phyloP scores from a whole-genome alignment of 306 rosid genomes.

The Malus fusca region DNA sequence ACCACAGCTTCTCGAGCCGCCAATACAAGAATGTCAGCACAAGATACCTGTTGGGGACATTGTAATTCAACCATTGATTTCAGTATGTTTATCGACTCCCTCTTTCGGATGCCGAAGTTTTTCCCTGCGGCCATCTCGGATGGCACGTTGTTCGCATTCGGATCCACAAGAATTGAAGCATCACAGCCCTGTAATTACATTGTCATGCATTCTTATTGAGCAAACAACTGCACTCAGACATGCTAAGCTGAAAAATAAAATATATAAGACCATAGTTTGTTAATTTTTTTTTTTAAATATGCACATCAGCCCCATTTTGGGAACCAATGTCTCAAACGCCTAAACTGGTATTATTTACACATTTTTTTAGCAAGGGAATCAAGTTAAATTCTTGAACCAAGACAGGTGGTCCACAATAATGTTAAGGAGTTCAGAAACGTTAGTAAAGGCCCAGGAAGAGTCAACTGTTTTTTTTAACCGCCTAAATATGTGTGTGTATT shows the following conservation, averaged over 20 bases:
- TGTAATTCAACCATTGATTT: conserved; percentile 18
- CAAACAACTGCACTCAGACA: background rate
- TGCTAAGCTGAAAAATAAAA: background rate
- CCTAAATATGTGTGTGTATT: background rate
- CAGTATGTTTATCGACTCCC: conserved; percentile 11
- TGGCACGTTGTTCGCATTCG: background rate
- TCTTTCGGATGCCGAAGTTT: conserved; percentile 22
- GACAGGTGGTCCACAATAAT: background rate
- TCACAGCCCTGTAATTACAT: conserved; percentile 23
- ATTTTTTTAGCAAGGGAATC: background rate
- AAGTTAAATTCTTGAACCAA: background rate
- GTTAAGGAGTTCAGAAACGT: background rate
- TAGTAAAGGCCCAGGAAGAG: background rate
- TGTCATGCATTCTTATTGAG: background rate
- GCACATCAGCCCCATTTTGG: background rate
- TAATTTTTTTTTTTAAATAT: background rate
- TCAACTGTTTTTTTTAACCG: too few species aligned
- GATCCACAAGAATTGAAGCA: conserved; percentile 29
- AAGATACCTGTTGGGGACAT: conserved; percentile 30
- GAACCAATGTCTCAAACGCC: background rate
- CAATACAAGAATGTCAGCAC: conserved; percentile 29
- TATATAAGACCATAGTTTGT: background rate
- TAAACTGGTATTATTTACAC: background rate
- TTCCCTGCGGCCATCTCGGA: conserved; percentile 19
- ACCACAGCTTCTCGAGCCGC: conserved; percentile 31